Percentiles rank a stretch among this genome's conserved stretches.
These are phyloP conservation scores for Neoconidiobolus thromboides DNA, from an alignment of 371 early-diverging fungal genomes.

Conservation along the genomic window DNA sequence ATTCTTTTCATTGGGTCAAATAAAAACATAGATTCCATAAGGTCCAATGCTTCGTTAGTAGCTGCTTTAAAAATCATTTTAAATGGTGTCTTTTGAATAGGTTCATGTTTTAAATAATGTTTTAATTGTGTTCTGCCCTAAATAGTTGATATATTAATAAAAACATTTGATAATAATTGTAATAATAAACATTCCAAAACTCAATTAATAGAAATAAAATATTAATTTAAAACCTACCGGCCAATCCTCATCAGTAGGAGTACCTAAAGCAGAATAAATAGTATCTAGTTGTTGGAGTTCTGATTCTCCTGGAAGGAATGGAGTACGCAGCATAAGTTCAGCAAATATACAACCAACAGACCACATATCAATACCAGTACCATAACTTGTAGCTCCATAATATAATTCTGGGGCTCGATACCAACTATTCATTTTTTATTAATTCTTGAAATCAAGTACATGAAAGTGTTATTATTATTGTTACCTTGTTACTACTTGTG, in stretches of 20 bases:
- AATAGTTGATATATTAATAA: too few relatives aligned
- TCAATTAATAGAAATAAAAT: too few relatives aligned
- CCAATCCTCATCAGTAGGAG: constrained; percentile 13
- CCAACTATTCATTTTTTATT: constrained; percentile 43
- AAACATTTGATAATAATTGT: too few relatives aligned
- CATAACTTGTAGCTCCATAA: constrained; percentile 60
- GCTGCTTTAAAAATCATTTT: constrained; percentile 85
- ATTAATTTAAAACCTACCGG: too few relatives aligned
- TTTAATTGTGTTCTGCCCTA: too few relatives aligned
- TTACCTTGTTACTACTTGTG: constrained; percentile 70
- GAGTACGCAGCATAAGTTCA: constrained; percentile 79
- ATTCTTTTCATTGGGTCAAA: constrained; percentile 87
- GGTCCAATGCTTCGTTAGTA: constrained; percentile 71
- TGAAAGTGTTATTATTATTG: too few relatives aligned
- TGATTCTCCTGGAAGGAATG: constrained; percentile 67
- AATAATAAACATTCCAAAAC: too few relatives aligned
- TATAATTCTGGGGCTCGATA: constrained; percentile 97
- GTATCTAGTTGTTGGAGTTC: constrained; percentile 76
- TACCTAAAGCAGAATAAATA: constrained; percentile 42
- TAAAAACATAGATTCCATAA: constrained; percentile 78
- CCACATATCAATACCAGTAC: constrained; percentile 94
- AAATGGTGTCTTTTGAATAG: constrained; percentile 51
- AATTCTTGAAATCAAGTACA: too few relatives aligned
- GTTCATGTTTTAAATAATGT: too few relatives aligned
- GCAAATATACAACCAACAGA: constrained; percentile 96